A percentile compares a stretch with the other conserved stretches of the same genome.
phyloP scores from a whole-genome alignment of 768 basidiomycete species.

The Agrocybe praecox region DNA sequence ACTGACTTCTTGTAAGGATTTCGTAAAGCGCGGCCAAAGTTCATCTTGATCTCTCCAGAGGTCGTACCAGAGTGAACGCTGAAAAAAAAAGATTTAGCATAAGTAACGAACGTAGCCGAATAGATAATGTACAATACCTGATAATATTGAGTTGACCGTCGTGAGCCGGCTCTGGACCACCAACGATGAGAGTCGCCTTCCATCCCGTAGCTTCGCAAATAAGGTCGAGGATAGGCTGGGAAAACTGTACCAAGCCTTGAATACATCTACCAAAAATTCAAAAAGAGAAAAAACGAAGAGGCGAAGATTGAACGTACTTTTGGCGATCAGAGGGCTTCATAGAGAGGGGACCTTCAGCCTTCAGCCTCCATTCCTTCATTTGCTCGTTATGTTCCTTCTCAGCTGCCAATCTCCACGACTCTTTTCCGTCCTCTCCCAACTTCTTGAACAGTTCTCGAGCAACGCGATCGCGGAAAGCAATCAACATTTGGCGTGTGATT shows the following conservation, averaged over 20 bases:
- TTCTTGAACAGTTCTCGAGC: too few species aligned
- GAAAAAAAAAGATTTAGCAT: neutral
- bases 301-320: neutral
- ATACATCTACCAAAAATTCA: constrained; percentile 1
- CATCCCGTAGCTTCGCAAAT: constrained; percentile 2
- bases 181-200: constrained; percentile 4
- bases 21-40: constrained; percentile 5
- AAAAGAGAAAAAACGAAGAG: neutral
- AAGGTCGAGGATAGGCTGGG: constrained; percentile 2
- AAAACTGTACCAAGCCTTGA: neutral
- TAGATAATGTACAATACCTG: too few species aligned
- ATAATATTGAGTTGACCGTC: neutral
- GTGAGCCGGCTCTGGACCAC: constrained; percentile 11
- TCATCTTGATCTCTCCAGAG: constrained; percentile 9
- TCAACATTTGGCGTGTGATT: too few species aligned
- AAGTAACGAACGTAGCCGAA: too few species aligned
- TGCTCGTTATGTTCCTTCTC: too few species aligned
- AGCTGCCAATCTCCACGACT: too few species aligned
- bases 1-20: neutral
- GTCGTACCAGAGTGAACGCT: constrained; percentile 13
- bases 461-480: too few species aligned
- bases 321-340: neutral
- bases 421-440: too few species aligned
- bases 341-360: too few species aligned
- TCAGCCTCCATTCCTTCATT: too few species aligned